phyloP scores from a whole-genome alignment of 345 rosid genomes.

The Populus simonii region DNA sequence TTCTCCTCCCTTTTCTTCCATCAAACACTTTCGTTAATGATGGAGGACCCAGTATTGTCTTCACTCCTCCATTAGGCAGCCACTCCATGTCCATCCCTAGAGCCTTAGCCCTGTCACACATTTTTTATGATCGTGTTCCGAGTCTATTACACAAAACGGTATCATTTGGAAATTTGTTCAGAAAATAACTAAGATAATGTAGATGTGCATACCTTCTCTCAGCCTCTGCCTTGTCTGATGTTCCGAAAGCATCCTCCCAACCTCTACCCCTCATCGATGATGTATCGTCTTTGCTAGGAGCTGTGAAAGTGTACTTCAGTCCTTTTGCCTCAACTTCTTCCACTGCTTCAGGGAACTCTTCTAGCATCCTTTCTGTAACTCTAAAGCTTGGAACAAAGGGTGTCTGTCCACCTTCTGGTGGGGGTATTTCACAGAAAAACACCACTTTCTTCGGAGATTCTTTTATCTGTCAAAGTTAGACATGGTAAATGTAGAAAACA shows the following conservation, averaged over 20 bases:
- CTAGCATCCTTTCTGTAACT: slow-evolving; percentile 53
- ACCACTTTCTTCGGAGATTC: slow-evolving; percentile 47
- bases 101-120: slow-evolving; percentile 37
- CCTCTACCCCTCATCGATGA: slow-evolving; percentile 66
- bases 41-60: slow-evolving; percentile 36
- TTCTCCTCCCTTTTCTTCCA: slow-evolving; percentile 61
- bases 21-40: slow-evolving; percentile 53
- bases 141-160: not conserved
- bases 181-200: not conserved
- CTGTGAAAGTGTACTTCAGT: slow-evolving; percentile 41
- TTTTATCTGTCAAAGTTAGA: slow-evolving; percentile 33
- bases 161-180: not conserved
- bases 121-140: not conserved
- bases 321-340: slow-evolving; percentile 63
- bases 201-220: slow-evolving; percentile 36
- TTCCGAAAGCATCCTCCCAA: slow-evolving; percentile 61
- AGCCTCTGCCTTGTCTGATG: slow-evolving; percentile 47
- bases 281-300: slow-evolving; percentile 36
- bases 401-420: slow-evolving; percentile 66
- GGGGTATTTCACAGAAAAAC: slow-evolving; percentile 58
- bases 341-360: slow-evolving; percentile 55
- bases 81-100: slow-evolving; percentile 62
- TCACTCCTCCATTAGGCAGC: slow-evolving; percentile 50
- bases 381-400: slow-evolving; percentile 71
- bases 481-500: no score